Evolutionary conservation across 129 eudicot genomes (phyloP).

Genomic region (Arctium minus): DNA sequence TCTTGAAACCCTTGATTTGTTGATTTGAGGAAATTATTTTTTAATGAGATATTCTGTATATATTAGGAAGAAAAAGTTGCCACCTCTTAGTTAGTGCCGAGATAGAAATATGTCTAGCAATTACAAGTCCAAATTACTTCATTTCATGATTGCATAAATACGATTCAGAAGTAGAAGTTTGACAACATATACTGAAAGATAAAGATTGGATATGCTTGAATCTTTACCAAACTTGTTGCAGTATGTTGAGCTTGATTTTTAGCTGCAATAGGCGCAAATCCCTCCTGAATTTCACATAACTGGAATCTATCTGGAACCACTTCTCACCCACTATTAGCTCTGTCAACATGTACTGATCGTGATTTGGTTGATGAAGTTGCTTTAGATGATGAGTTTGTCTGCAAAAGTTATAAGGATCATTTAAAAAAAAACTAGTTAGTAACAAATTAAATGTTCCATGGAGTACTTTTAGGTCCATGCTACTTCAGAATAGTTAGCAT

Average conservation of each 20-base stretch:
- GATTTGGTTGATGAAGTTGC: conserved; percentile 28
- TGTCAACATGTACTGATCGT: conserved; percentile 11
- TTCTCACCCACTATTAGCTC: conserved; percentile 32
- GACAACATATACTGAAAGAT: background rate
- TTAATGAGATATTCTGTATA: conserved; percentile 42
- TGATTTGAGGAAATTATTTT: too few relatives aligned
- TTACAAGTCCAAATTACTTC: background rate
- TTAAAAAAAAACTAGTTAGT: too few relatives aligned
- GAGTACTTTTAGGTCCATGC: too few relatives aligned
- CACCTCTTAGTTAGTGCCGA: too few relatives aligned
- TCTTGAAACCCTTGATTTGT: too few relatives aligned
- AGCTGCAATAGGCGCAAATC: conserved; percentile 11
- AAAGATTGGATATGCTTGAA: conserved; percentile 10
- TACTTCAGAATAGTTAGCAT: too few relatives aligned
- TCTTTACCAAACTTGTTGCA: conserved; percentile 44
- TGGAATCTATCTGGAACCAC: conserved; percentile 25
- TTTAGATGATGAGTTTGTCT: conserved; percentile 29
- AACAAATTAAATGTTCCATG: too few relatives aligned
- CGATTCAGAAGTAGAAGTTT: conserved; percentile 1
- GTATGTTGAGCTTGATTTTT: conserved; percentile 28
- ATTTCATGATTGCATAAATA: background rate
- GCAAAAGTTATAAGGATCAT: too few relatives aligned
- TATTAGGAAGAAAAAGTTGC: background rate
- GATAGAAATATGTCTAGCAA: too few relatives aligned
- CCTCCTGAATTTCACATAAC: background rate